Evolutionary conservation across 2,329 filamentous ascomycete species (phyloP).

Genomic region (Capronia coronata): DNA sequence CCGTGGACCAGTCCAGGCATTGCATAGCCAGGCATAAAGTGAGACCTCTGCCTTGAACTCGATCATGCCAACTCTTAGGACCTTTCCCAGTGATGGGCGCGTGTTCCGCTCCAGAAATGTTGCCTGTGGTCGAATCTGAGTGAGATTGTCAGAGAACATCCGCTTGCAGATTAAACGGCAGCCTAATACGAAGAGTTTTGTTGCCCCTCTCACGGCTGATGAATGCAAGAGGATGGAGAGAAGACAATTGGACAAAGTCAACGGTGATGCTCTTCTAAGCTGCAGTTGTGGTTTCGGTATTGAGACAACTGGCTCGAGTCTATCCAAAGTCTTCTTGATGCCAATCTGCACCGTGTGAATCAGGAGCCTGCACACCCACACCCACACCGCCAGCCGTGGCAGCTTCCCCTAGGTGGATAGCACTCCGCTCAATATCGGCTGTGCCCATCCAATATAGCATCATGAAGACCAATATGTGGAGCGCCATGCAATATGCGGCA

Average conservation of each 20-base stretch:
- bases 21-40: too few species aligned
- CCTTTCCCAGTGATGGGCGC: too few species aligned
- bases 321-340: constrained; percentile 54
- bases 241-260: too few species aligned
- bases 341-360: constrained; percentile 49
- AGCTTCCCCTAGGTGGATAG: constrained; percentile 50
- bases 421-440: constrained; percentile 57
- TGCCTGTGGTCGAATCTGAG: too few species aligned
- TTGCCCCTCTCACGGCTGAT: too few species aligned
- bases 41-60: too few species aligned
- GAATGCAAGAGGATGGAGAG: too few species aligned
- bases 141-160: too few species aligned
- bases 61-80: too few species aligned
- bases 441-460: constrained; percentile 79
- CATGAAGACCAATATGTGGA: constrained; percentile 82
- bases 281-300: neutral
- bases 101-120: too few species aligned
- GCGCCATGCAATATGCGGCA: constrained; percentile 78
- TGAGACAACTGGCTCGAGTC: neutral
- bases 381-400: constrained; percentile 30
- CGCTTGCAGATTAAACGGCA: too few species aligned
- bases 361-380: constrained; percentile 4
- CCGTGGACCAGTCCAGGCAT: neutral
- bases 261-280: neutral
- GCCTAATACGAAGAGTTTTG: too few species aligned